Evolutionary conservation across 2,329 filamentous ascomycete species (phyloP), one percentile per base, ranked within the genome.

Genomic region (Byssothecium circinans): DNA sequence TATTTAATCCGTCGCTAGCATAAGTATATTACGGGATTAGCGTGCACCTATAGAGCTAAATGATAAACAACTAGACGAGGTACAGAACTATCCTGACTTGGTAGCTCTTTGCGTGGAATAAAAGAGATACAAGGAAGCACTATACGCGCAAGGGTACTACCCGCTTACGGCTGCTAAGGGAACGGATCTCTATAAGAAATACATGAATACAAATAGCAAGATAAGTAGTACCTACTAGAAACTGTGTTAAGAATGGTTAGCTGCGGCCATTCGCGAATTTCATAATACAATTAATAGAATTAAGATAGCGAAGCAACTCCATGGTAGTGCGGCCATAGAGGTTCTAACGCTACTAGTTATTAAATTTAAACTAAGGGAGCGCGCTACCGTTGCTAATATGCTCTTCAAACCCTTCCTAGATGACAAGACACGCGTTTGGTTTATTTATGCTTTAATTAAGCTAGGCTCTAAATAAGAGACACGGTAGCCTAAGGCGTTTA

Each of bases 1-100:
- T 20, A 57, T 60, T 32, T 11, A 51, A 50, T 57, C 54, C 41
- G 43, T 60, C 38, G 44, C 45, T 34, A 39, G 48, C 1, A 60
- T 60, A 23, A 35, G 47, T 30, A 19, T 53, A 41, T 40, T 20
- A 45, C 51, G 36, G 34, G 53, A 58, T 52, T 18, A 25, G 52
- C 49, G 45, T 41, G 47, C 47, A 49, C 55, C 51, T 23, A 53
- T 25, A 29, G 49, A 58, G 20, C 49, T 60, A 3, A 42, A 50
- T 40, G 33, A 58, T 29, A 25, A 33, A 8, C 45, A 60, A 49
- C 27, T 44, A 45, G 27, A 52, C 18, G 33, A 41, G 41, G 14
- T 33, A 7, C 15, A n/a, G 14, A 6, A 33, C 15, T 6, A 33
- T n/a, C 15, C 30, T 33, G 6, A 33, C 6, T 12, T 33, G 5